These are phyloP conservation scores for Fusarium fujikuroi DNA, from an alignment of 2,329 filamentous ascomycete species.

Conservation along the genomic window DNA sequence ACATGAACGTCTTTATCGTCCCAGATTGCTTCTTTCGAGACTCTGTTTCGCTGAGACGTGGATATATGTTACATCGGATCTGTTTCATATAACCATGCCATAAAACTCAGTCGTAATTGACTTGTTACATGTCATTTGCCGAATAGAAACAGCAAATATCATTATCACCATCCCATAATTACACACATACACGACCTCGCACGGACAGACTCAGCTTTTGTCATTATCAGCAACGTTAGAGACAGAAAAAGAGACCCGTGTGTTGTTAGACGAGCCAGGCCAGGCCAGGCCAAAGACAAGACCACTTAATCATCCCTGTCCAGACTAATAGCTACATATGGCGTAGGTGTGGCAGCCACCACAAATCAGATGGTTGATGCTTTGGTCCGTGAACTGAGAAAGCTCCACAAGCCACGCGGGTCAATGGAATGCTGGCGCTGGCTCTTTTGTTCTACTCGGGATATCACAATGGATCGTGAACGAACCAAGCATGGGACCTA, in stretches of 20 bases:
- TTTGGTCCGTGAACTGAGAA: constrained; percentile 23
- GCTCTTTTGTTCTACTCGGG: background rate
- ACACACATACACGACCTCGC: constrained; percentile 19
- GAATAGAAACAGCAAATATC: constrained; percentile 11
- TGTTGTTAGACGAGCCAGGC: constrained; percentile 8
- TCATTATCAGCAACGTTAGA: constrained; percentile 15
- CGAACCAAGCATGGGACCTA: background rate
- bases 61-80: constrained; percentile 21
- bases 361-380: constrained; percentile 29
- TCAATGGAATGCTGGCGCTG: constrained; percentile 40
- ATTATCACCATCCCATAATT: constrained; percentile 12
- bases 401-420: constrained; percentile 46
- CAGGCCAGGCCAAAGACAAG: constrained; percentile 14
- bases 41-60: constrained; percentile 35
- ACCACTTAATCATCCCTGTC: constrained; percentile 13
- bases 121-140: background rate
- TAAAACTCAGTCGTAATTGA: constrained; percentile 1
- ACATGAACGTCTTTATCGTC: constrained; percentile 24
- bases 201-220: constrained; percentile 37
- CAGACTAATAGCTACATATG: background rate
- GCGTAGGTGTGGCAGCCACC: constrained; percentile 32
- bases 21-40: constrained; percentile 18
- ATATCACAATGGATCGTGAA: constrained; percentile 16
- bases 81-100: background rate
- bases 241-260: background rate